Evolutionary conservation across 1,139 yeast genomes (phyloP).

Genomic region (Hanseniaspora sp.): DNA sequence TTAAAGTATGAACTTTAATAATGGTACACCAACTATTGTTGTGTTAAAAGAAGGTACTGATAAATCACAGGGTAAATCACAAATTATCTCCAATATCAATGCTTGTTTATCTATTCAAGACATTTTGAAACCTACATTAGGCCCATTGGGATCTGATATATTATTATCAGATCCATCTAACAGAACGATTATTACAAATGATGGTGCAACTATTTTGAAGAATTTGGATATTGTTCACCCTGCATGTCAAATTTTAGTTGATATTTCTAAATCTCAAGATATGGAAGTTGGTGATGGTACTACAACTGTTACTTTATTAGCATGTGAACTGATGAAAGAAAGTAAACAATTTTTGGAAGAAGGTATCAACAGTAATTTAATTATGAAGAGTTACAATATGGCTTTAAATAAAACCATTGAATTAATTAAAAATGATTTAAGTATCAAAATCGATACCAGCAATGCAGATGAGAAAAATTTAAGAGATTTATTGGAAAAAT

Average conservation of each 20-base stretch:
- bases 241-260: conserved; percentile 91
- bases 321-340: conserved; percentile 90
- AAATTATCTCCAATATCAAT: conserved; percentile 84
- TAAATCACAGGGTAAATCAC: conserved; percentile 91
- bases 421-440: conserved; percentile 44
- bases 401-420: conserved; percentile 71
- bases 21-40: conserved; percentile 92
- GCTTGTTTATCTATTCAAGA: conserved; percentile 97
- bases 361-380: conserved; percentile 83
- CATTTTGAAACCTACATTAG: conserved; percentile 84
- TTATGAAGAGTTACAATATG: conserved; percentile 74
- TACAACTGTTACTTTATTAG: conserved; percentile 84
- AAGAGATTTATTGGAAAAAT: conserved; percentile 70
- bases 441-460: conserved; percentile 57
- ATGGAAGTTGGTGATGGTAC: conserved; percentile 99
- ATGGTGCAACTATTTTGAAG: conserved; percentile 92
- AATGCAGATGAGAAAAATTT: conserved; percentile 32
- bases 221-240: conserved; percentile 94
- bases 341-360: conserved; percentile 85
- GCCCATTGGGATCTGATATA: conserved; percentile 95
- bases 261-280: conserved; percentile 91
- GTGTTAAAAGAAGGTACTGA: conserved; percentile 97
- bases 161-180: conserved; percentile 74
- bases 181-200: conserved; percentile 88
- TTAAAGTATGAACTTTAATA: conserved; percentile 63